These are phyloP conservation scores for Cryptosporidium sp. DNA, from an alignment of 169 alveolate species.

Conservation along the genomic window DNA sequence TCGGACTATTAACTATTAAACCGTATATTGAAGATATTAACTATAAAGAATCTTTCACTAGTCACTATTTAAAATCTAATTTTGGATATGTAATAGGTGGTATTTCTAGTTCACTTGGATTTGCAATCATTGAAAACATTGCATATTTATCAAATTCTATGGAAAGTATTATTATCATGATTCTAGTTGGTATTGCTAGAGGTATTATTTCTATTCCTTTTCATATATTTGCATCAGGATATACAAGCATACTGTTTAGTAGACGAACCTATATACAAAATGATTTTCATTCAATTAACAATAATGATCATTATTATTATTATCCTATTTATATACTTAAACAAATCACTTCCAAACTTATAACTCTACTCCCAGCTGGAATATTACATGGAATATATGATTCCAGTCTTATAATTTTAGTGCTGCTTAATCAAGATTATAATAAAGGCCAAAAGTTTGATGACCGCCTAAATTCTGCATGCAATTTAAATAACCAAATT, in stretches of 20 bases:
- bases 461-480: not conserved
- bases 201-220: slow-evolving; percentile 55
- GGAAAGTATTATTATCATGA: not conserved
- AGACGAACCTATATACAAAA: not conserved
- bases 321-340: not conserved
- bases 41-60: not conserved
- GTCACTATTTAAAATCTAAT: slow-evolving; percentile 28
- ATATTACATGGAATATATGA: slow-evolving; percentile 65
- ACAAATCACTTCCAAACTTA: not conserved
- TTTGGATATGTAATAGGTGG: slow-evolving; percentile 37
- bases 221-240: slow-evolving; percentile 65
- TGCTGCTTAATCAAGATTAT: not conserved
- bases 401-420: slow-evolving; percentile 6
- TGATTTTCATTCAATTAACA: not conserved
- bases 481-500: not conserved
- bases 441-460: not conserved
- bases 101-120: slow-evolving; percentile 40
- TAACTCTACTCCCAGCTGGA: slow-evolving; percentile 28
- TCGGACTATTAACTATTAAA: slow-evolving; percentile 14
- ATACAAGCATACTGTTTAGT: slow-evolving; percentile 33
- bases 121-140: slow-evolving; percentile 59
- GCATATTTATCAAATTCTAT: slow-evolving; percentile 26
- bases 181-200: slow-evolving; percentile 33
- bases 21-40: not conserved
- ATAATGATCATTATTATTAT: not conserved